Base-by-base conservation (phyloP, 2,329 filamentous ascomycete genomes). In the Hawksworthiomyces lignivorus region DNA sequence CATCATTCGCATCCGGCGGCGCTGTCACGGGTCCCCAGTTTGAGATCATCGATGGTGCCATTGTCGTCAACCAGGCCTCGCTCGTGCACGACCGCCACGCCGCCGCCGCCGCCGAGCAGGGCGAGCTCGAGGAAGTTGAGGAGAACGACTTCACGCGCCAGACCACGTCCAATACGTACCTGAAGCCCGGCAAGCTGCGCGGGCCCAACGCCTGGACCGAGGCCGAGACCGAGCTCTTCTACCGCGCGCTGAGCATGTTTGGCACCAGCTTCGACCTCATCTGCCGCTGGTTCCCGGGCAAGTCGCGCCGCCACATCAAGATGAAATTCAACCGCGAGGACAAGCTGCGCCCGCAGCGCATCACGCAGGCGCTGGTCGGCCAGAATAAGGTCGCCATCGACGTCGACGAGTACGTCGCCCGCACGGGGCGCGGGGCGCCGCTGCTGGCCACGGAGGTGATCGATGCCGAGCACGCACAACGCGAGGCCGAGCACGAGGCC, bases 231-330 rank as follows among this genome's bases (percentile, higher is more conserved):
- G 80, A 84, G 42, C 68, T 76, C 33, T 92, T 92, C 63, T 92
- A 88, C 65, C 73, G 80, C 21, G 81, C 78, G 1, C 69, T 94
- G 2, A 65, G 70, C 44, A 84, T 82, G 71, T 89, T 87, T 55
- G 87, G 87, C 43, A 90, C 84, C 2, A 85, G 90, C 57, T 94
- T 92, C 56, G 74, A 82, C 57, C 85, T 86, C 62, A 88, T 94
- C 52, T 73, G 76, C 45, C 76, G 77, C 52, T 79, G 88, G 72
- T 89, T 94, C 54, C 75, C 79, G 1, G 73, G 75, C 48, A 80
- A 82, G 54, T 83, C 75, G 46, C 73, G 87, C 15, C 75, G 81
- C 24, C 78, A 85, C 58, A 73, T 92, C 62, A 90, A 90, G 64
- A 73, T 82, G 50, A 92, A 92, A 58, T 92, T 87, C 63, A 84